These are phyloP conservation scores for Pontederia paniculata DNA, from an alignment of 176 grass and related monocot genomes.

Conservation along the genomic window DNA sequence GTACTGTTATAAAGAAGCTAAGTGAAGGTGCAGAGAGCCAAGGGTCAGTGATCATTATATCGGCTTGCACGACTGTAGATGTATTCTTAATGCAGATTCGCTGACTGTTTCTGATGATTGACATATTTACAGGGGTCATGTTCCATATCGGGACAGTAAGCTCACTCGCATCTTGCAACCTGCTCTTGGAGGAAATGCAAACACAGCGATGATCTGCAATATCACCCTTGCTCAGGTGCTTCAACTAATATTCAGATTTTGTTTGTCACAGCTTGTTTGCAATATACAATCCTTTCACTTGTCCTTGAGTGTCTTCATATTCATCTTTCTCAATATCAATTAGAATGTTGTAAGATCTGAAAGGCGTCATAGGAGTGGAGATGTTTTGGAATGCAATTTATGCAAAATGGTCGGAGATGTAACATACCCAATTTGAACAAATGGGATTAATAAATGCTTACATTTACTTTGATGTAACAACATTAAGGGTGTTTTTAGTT, in stretches of 20 bases:
- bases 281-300: too few species aligned
- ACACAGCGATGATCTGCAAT: slow-evolving; percentile 96
- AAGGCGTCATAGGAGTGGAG: too few species aligned
- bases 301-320: too few species aligned
- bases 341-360: too few species aligned
- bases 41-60: slow-evolving; percentile 43
- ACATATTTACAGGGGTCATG: slow-evolving; percentile 50
- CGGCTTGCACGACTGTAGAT: not conserved
- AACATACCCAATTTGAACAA: too few species aligned
- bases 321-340: too few species aligned
- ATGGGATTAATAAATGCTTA: too few species aligned
- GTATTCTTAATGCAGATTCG: not conserved
- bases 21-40: slow-evolving; percentile 80
- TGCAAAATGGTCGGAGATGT: too few species aligned
- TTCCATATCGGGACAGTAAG: slow-evolving; percentile 91
- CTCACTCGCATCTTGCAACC: slow-evolving; percentile 86
- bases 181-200: slow-evolving; percentile 87
- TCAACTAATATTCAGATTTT: too few species aligned
- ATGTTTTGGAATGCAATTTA: too few species aligned
- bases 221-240: slow-evolving; percentile 84
- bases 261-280: not conserved
- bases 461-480: not conserved
- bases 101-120: slow-evolving; percentile 1
- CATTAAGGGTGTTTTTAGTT: slow-evolving; percentile 3
- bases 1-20: slow-evolving; percentile 88